Evolutionary conservation across 306 rosid species (phyloP).

Genomic region (Erythrophleum fordii): DNA sequence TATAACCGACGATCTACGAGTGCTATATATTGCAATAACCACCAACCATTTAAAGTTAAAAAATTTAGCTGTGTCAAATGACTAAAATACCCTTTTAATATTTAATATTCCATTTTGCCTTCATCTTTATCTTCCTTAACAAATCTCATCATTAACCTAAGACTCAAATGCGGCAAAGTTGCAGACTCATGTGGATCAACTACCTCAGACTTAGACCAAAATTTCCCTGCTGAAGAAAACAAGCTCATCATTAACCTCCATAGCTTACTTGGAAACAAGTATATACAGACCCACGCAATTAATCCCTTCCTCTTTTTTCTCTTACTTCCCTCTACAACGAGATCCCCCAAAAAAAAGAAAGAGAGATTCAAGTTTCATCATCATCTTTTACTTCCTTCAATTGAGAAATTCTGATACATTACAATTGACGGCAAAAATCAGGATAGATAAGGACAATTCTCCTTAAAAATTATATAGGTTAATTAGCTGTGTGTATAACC

Average conservation of each 20-base stretch:
- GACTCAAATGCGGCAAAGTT: neutral
- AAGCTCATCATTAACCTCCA: too few species aligned
- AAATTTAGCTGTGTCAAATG: neutral
- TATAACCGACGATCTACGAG: too few species aligned
- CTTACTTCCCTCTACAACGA: too few species aligned
- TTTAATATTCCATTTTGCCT: neutral
- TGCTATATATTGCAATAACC: too few species aligned
- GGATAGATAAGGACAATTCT: neutral
- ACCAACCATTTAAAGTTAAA: neutral
- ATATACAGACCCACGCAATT: neutral
- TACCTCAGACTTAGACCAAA: neutral
- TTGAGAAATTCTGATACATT: neutral
- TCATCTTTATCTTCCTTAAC: neutral
- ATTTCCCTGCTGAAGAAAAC: neutral
- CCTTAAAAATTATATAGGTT: neutral
- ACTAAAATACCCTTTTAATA: neutral
- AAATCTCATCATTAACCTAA: neutral
- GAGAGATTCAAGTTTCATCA: too few species aligned
- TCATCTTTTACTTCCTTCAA: neutral
- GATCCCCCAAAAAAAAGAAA: too few species aligned
- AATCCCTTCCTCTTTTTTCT: neutral
- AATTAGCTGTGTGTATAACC: neutral
- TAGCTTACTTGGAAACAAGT: too few species aligned
- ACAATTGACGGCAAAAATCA: neutral
- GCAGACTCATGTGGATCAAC: neutral